phyloP scores from a whole-genome alignment of 1,284 basidiomycete genomes.

The Apiotrichum sp. region DNA sequence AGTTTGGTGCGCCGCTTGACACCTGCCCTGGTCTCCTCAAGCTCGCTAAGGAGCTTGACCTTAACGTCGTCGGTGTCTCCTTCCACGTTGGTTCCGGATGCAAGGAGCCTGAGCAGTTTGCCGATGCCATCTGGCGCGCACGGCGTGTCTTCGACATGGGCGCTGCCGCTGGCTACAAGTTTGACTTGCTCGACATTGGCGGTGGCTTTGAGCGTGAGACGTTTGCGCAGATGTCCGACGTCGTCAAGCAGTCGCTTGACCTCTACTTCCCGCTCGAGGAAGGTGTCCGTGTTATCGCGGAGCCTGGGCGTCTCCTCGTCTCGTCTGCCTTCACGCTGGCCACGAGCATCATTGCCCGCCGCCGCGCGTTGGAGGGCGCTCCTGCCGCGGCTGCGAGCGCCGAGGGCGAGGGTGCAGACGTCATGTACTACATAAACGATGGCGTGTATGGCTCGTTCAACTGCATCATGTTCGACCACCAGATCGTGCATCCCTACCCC shows the following conservation, averaged over 20 bases:
- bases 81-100: constrained; percentile 99
- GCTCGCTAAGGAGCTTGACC: constrained; percentile 69
- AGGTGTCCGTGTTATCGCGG: constrained; percentile 82
- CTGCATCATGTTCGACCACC: constrained; percentile 91
- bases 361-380: constrained; percentile 49
- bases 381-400: constrained; percentile 14
- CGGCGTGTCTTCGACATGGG: constrained; percentile 84
- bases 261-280: constrained; percentile 71
- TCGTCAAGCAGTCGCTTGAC: constrained; percentile 68
- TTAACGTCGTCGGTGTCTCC: constrained; percentile 89
- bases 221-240: constrained; percentile 73
- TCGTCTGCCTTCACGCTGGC: constrained; percentile 88
- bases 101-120: constrained; percentile 84
- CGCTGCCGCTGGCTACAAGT: constrained; percentile 69
- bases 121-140: constrained; percentile 81
- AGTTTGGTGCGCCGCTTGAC: constrained; percentile 89
- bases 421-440: constrained; percentile 87
- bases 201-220: constrained; percentile 91
- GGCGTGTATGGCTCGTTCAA: constrained; percentile 98
- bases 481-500: constrained; percentile 76
- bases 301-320: constrained; percentile 94
- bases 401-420: constrained; percentile 45
- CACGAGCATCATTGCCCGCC: constrained; percentile 86
- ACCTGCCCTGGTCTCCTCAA: constrained; percentile 72
- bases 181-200: constrained; percentile 83